Conservation (phyloP, 2,329 filamentous ascomycete species). For the Ophiocordyceps sinensis region DNA sequence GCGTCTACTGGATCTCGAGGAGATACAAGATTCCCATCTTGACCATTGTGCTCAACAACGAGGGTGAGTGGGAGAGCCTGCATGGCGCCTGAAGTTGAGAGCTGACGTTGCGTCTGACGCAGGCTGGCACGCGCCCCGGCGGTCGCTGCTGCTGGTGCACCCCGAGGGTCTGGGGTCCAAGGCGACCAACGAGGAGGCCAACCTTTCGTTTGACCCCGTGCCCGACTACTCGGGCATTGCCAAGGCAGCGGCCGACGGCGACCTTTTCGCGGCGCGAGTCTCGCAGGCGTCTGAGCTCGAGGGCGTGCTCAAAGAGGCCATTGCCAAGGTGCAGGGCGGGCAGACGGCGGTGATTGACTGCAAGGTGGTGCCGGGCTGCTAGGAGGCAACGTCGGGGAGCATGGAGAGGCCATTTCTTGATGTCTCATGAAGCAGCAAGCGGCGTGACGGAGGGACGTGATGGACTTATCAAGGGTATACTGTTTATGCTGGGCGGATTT, state of each 20-base stretch:
- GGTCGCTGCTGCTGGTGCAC: conserved; percentile 41
- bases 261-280: conserved; percentile 34
- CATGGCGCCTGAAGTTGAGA: neutral
- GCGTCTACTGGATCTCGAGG: conserved; percentile 40
- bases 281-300: conserved; percentile 32
- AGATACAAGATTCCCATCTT: conserved; percentile 39
- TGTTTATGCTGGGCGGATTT: too few relatives aligned
- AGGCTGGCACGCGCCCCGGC: conserved; percentile 46
- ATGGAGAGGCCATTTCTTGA: neutral
- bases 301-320: conserved; percentile 30
- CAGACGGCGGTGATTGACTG: conserved; percentile 38
- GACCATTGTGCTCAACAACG: conserved; percentile 42
- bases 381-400: neutral
- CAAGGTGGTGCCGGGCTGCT: conserved; percentile 33
- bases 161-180: conserved; percentile 39
- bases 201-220: conserved; percentile 43
- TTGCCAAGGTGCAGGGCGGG: conserved; percentile 34
- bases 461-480: too few relatives aligned
- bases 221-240: conserved; percentile 47
- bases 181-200: conserved; percentile 46
- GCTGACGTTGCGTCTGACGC: conserved; percentile 5
- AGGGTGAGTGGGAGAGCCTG: conserved; percentile 21
- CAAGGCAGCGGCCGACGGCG: conserved; percentile 41
- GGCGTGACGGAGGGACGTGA: too few relatives aligned
- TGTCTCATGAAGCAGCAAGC: too few relatives aligned